These are phyloP conservation scores for Macadamia tetraphylla DNA, from an alignment of 164 flowering plant species.

Conservation along the genomic window DNA sequence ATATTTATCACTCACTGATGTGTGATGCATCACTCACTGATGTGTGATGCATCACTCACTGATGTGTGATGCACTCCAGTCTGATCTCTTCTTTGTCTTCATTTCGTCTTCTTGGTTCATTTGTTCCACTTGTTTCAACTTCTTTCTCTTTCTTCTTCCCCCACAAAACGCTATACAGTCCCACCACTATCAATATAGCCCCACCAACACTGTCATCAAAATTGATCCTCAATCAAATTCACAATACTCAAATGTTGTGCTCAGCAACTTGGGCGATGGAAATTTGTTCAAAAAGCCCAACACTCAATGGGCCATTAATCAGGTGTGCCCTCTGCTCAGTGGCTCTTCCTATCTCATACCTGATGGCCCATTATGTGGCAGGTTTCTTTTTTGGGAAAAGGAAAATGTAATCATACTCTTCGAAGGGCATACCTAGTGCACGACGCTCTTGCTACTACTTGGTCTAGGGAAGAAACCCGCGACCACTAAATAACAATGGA, in stretches of 20 bases:
- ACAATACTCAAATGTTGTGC: neutral
- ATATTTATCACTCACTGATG: neutral
- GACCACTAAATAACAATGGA: too few relatives aligned
- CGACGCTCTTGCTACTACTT: too few relatives aligned
- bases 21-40: constrained; percentile 5
- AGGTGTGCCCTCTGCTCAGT: too few relatives aligned
- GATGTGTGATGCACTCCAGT: constrained; percentile 27
- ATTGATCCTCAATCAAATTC: neutral
- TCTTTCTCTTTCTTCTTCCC: constrained; percentile 42
- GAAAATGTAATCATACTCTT: too few relatives aligned
- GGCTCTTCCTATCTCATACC: too few relatives aligned
- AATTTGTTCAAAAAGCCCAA: too few relatives aligned
- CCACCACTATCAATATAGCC: constrained; percentile 34
- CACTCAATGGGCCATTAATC: too few relatives aligned
- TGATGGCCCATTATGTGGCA: too few relatives aligned
- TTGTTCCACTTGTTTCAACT: neutral
- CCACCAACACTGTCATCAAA: constrained; percentile 39
- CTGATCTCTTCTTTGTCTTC: constrained; percentile 16
- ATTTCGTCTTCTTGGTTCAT: constrained; percentile 8
- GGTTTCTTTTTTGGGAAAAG: too few relatives aligned
- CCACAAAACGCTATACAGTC: constrained; percentile 42
- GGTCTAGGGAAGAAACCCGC: too few relatives aligned
- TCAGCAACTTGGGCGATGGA: neutral
- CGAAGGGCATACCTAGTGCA: too few relatives aligned
- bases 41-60: too few relatives aligned